phyloP scores from a whole-genome alignment of 2,329 filamentous ascomycete species.

The Stemphylium vesicarium region DNA sequence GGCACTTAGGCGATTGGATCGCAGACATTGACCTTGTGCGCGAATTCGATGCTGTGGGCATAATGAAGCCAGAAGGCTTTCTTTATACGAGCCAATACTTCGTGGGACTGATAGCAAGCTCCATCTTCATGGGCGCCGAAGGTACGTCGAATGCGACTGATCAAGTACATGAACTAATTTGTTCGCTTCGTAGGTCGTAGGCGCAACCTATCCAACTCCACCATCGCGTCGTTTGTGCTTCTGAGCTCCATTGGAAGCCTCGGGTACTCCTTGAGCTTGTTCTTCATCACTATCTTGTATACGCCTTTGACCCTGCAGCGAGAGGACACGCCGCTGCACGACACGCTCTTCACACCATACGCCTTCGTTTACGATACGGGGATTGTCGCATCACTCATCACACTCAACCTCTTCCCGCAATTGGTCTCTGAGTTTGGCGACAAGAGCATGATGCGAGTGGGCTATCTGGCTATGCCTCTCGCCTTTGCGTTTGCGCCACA shows the following conservation, averaged over 20 bases:
- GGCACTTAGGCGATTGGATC: slow-evolving; percentile 60
- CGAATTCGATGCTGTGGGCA: slow-evolving; percentile 62
- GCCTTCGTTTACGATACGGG: slow-evolving; percentile 46
- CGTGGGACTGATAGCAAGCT: slow-evolving; percentile 61
- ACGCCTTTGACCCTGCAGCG: slow-evolving; percentile 58
- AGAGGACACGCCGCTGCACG: slow-evolving; percentile 35
- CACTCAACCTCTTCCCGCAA: slow-evolving; percentile 51
- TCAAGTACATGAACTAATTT: neutral
- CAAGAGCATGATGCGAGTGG: slow-evolving; percentile 30
- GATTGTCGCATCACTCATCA: slow-evolving; percentile 55
- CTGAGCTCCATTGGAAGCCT: slow-evolving; percentile 66
- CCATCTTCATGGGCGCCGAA: slow-evolving; percentile 64
- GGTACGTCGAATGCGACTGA: slow-evolving; percentile 43
- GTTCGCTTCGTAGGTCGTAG: slow-evolving; percentile 50
- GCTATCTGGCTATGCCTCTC: slow-evolving; percentile 40
- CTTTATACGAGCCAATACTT: slow-evolving; percentile 70
- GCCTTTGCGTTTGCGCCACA: slow-evolving; percentile 46
- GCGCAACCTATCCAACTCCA: slow-evolving; percentile 59
- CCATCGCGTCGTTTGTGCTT: slow-evolving; percentile 62
- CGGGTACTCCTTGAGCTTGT: slow-evolving; percentile 68
- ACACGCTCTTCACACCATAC: slow-evolving; percentile 44
- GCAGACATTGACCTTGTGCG: slow-evolving; percentile 59
- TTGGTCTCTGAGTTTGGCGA: slow-evolving; percentile 31
- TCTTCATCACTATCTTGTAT: slow-evolving; percentile 65
- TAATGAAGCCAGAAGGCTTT: slow-evolving; percentile 62